Base-by-base conservation (phyloP, 1,284 basidiomycete genomes). In the Trichosporon coremiiforme region DNA sequence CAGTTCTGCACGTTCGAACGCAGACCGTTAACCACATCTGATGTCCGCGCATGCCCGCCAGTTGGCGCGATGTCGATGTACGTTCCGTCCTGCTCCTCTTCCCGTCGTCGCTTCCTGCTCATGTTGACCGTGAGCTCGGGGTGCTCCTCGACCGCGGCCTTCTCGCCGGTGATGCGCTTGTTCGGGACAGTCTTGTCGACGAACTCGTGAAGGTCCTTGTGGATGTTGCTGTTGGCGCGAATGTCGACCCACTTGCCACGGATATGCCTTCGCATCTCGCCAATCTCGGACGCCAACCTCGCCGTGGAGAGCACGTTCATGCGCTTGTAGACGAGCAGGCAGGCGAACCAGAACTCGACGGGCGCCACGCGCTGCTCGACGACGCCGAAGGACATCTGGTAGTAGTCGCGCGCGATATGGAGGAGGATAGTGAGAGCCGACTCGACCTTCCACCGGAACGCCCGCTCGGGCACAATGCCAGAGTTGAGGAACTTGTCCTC, bases 331-430 rank as follows among this genome's bases (percentile, higher is more conserved):
- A 82, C 78, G 66, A 82, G 66, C 29, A 76, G 71, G 10, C 66
- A 74, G 38, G 74, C 71, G 69, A 78, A 79, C 69, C 70, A 73
- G 70, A 79, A 78, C 69, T 83, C 82, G 65, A 79, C 75, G 4
- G 82, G 82, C 8, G 81, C 76, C 1, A 82, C 68, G 29, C 75
- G 73, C 20, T 66, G 45, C 2, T 70, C 71, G n/a, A 74, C 71
- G 4, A 68, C 70, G 2, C 70, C 73, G 65, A 83, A 78, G 0
- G 81, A 78, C 13, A 47, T 57, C 5, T 72, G 73, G 53, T 71
- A 70, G 66, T 79, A 66, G 29, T 78, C 70, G 10, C 64, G 65
- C 0, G 76, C 75, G 50, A 83, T 75, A 15, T 76, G 70, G 50
- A 80, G 68, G 60, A 79, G 76, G 13, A 80, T 73, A 0, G 72